A percentile compares a stretch with the other conserved stretches of the same genome.
Conservation (phyloP, 2,329 filamentous ascomycete genomes). For the Ceratocystis papillata region DNA sequence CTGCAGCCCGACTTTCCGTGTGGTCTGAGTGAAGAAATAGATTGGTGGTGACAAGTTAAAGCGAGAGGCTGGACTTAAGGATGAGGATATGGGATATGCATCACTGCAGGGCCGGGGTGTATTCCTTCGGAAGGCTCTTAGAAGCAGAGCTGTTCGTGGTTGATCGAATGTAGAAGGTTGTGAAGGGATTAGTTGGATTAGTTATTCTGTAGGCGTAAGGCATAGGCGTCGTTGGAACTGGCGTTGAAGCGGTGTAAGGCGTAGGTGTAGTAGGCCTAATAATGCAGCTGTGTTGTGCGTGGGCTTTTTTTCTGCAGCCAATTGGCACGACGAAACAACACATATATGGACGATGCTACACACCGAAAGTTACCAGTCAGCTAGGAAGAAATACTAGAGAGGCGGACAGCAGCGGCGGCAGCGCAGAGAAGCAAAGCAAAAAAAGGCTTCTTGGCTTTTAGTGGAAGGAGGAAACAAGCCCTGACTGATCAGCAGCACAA, state of each 20-base stretch:
- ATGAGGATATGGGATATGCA: slow-evolving; percentile 19
- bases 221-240: neutral
- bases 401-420: neutral
- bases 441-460: neutral
- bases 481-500: neutral
- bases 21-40: slow-evolving; percentile 12
- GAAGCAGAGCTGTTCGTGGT: slow-evolving; percentile 2
- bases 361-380: slow-evolving; percentile 5
- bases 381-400: neutral
- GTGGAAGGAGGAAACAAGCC: slow-evolving; percentile 4
- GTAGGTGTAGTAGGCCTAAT: neutral
- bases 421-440: neutral
- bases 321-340: neutral
- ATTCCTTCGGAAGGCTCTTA: slow-evolving; percentile 10
- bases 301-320: neutral
- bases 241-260: neutral
- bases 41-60: slow-evolving; percentile 15
- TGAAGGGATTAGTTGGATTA: slow-evolving; percentile 11
- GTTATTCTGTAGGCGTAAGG: neutral
- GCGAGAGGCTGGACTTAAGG: slow-evolving; percentile 18
- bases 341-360: neutral
- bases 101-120: slow-evolving; percentile 10
- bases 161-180: slow-evolving; percentile 9
- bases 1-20: neutral
- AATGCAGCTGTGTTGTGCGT: neutral